Evolutionary conservation across 352 stramenopile genomes (phyloP).

Genomic region (Aphanomyces astaci): DNA sequence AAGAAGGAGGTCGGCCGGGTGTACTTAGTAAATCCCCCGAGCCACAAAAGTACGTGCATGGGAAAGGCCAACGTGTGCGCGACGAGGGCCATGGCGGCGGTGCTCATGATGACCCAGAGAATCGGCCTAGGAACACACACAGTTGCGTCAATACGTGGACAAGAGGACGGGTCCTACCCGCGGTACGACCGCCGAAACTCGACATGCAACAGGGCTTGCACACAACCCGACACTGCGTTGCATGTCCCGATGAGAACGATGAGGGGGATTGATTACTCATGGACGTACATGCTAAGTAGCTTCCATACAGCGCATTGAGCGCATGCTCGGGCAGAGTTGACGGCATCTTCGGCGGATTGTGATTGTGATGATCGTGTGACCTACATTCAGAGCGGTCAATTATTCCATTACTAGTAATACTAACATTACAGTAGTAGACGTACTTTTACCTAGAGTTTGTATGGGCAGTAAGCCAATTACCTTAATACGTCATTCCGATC

Average conservation of each 20-base stretch:
- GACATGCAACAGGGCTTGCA: not conserved
- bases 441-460: too few species aligned
- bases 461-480: too few species aligned
- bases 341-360: too few species aligned
- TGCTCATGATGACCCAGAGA: not conserved
- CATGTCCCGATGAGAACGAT: too few species aligned
- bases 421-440: too few species aligned
- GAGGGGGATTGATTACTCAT: not conserved
- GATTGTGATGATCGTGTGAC: too few species aligned
- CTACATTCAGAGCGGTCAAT: too few species aligned
- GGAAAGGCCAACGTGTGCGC: not conserved
- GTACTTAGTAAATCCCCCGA: not conserved
- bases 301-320: not conserved
- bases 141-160: not conserved
- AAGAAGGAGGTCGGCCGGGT: not conserved
- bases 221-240: not conserved
- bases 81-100: not conserved
- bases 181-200: not conserved
- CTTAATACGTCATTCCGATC: too few species aligned
- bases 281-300: not conserved
- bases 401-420: too few species aligned
- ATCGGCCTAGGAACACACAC: not conserved
- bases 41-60: not conserved
- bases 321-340: not conserved
- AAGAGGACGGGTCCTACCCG: not conserved